A percentile compares a stretch with the other conserved stretches of the same genome.
phyloP scores from a whole-genome alignment of 441 rosid genomes.

The Codiaeum variegatum region DNA sequence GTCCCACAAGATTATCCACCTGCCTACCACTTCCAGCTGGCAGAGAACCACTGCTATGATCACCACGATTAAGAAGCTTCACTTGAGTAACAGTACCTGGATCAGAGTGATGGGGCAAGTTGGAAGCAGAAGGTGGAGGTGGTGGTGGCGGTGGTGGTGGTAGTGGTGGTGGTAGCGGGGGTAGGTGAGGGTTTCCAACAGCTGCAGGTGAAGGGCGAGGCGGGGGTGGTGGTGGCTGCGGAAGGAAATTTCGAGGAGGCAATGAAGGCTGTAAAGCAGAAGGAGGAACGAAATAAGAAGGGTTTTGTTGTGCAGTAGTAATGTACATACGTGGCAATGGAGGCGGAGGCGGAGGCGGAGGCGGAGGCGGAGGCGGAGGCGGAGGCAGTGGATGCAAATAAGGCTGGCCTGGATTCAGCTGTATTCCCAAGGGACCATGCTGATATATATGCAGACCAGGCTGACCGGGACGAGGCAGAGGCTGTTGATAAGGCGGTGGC shows the following conservation, averaged over 20 bases:
- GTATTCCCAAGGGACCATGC: constrained; percentile 32
- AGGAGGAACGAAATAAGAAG: constrained; percentile 29
- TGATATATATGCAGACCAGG: constrained; percentile 33
- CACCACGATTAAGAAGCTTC: constrained; percentile 16
- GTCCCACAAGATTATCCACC: background rate
- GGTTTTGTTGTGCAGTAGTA: constrained; percentile 30
- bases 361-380: too few relatives aligned
- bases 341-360: too few relatives aligned
- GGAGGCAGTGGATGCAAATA: constrained; percentile 29
- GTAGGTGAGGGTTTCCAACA: constrained; percentile 22
- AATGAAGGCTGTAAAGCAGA: constrained; percentile 23
- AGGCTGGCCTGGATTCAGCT: constrained; percentile 31
- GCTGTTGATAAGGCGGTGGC: constrained; percentile 34
- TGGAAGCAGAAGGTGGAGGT: constrained; percentile 20
- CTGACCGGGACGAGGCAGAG: constrained; percentile 25
- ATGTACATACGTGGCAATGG: constrained; percentile 24
- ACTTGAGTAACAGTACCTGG: constrained; percentile 10
- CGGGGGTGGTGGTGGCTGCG: constrained; percentile 31
- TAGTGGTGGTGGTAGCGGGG: constrained; percentile 28
- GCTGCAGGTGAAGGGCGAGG: constrained; percentile 22
- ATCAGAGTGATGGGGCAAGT: constrained; percentile 19
- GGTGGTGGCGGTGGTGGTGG: constrained; percentile 39
- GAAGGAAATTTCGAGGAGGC: constrained; percentile 36
- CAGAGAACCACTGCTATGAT: constrained; percentile 19
- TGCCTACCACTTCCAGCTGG: constrained; percentile 14